phyloP scores from a whole-genome alignment of 108 stramenopile species.

The Craspedostauros australis region DNA sequence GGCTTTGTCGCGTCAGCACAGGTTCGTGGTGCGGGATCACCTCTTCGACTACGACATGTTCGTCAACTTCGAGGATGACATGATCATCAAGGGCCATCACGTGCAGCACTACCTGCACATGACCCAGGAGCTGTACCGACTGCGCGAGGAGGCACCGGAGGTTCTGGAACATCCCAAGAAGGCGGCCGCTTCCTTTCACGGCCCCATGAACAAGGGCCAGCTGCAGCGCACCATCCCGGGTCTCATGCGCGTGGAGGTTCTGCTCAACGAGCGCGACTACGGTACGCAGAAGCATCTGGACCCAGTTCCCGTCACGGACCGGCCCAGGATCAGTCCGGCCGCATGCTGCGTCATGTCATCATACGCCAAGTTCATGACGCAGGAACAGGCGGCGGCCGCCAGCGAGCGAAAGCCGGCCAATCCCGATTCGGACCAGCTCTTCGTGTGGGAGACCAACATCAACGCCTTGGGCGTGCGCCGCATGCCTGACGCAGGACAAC shows the following conservation, averaged over 20 bases:
- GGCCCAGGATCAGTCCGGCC: conserved; percentile 5
- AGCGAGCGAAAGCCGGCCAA: conserved; percentile 23
- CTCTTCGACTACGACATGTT: conserved; percentile 74
- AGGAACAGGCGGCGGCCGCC: neutral
- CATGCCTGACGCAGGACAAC: no score
- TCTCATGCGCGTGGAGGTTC: conserved; percentile 51
- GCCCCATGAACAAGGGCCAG: conserved; percentile 27
- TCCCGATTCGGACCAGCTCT: conserved; percentile 45
- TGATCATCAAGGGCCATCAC: conserved; percentile 64
- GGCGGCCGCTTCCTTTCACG: conserved; percentile 5
- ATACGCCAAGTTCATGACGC: neutral
- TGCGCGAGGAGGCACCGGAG: conserved; percentile 50
- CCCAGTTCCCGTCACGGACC: conserved; percentile 12
- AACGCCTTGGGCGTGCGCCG: conserved; percentile 48
- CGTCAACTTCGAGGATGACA: conserved; percentile 78
- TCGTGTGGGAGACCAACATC: conserved; percentile 71
- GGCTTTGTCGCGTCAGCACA: conserved; percentile 72
- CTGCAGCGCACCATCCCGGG: conserved; percentile 51
- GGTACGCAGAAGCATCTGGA: conserved; percentile 24
- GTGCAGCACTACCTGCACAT: conserved; percentile 60
- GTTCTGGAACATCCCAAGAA: neutral
- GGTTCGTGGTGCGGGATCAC: conserved; percentile 72
- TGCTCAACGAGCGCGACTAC: conserved; percentile 21
- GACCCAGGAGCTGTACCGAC: conserved; percentile 39
- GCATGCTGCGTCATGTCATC: conserved; percentile 19